A percentile compares a stretch with the other conserved stretches of the same genome.
Conservation (phyloP, 2,329 filamentous ascomycete genomes). For the Venturia pyrina region DNA sequence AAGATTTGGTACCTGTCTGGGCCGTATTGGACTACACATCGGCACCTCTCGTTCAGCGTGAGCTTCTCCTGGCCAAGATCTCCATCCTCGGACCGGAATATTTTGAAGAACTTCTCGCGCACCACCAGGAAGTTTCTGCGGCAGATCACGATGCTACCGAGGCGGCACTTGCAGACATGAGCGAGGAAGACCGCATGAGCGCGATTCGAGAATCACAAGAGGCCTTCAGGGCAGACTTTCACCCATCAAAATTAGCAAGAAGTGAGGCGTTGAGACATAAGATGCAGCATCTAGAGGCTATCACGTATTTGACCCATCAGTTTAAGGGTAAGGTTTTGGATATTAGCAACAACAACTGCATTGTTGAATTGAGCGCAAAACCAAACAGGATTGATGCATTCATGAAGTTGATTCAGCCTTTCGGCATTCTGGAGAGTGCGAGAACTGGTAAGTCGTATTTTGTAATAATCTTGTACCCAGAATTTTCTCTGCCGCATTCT, state of each 20-base stretch:
- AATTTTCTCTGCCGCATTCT: too few species aligned
- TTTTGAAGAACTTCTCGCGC: conserved; percentile 90
- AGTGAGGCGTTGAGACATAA: conserved; percentile 91
- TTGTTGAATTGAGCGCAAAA: conserved; percentile 94
- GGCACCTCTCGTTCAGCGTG: conserved; percentile 86
- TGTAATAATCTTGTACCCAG: too few species aligned
- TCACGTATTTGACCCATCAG: conserved; percentile 94
- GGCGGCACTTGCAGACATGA: neutral
- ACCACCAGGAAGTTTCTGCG: conserved; percentile 82
- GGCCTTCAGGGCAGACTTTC: conserved; percentile 57
- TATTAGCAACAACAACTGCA: conserved; percentile 97
- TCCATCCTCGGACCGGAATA: conserved; percentile 96
- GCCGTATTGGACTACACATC: conserved; percentile 93
- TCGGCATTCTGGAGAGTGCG: conserved; percentile 92
- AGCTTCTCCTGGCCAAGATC: conserved; percentile 90
- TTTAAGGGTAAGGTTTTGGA: conserved; percentile 96
- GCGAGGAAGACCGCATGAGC: conserved; percentile 14
- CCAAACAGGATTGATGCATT: conserved; percentile 91
- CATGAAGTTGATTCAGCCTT: conserved; percentile 88
- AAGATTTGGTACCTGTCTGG: conserved; percentile 97
- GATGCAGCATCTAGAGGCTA: conserved; percentile 91
- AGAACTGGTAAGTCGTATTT: conserved; percentile 53
- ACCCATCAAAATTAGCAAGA: conserved; percentile 74
- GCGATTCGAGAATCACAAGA: conserved; percentile 23
- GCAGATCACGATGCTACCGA: conserved; percentile 26